phyloP scores from a whole-genome alignment of 768 basidiomycete species.

The Gyrodon lividus region DNA sequence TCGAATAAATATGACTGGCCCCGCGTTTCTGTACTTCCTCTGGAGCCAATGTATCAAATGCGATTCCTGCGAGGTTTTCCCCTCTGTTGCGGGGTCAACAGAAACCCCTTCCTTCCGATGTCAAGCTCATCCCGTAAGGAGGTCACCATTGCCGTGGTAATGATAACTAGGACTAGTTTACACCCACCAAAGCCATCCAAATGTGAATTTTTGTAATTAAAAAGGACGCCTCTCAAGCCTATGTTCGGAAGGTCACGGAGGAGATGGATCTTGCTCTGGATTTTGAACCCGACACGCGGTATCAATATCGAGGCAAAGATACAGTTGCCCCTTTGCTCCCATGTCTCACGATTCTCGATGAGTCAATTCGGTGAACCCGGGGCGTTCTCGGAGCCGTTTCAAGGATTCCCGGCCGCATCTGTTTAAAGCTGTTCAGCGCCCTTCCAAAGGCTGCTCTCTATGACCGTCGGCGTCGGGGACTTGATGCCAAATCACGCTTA shows the following conservation, averaged over 20 bases:
- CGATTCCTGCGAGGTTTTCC: background rate
- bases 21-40: background rate
- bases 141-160: slow-evolving; percentile 13
- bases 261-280: slow-evolving; percentile 19
- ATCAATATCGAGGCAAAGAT: slow-evolving; percentile 1
- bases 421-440: background rate
- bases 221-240: slow-evolving; percentile 22
- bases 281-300: slow-evolving; percentile 25
- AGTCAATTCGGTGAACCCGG: background rate
- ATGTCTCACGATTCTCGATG: background rate
- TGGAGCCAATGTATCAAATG: no score
- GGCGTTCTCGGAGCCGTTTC: background rate
- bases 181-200: slow-evolving; percentile 22
- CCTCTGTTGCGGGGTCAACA: no score
- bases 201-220: slow-evolving; percentile 22
- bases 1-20: no score
- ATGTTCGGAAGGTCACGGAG: slow-evolving; percentile 22
- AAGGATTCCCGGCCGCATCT: no score
- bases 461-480: background rate
- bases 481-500: background rate
- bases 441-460: background rate
- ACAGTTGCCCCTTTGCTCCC: background rate
- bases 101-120: background rate
- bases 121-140: slow-evolving; percentile 14
- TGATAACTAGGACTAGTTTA: background rate